Evolutionary conservation across 345 rosid genomes (phyloP).

Genomic region (Linum trigynum): DNA sequence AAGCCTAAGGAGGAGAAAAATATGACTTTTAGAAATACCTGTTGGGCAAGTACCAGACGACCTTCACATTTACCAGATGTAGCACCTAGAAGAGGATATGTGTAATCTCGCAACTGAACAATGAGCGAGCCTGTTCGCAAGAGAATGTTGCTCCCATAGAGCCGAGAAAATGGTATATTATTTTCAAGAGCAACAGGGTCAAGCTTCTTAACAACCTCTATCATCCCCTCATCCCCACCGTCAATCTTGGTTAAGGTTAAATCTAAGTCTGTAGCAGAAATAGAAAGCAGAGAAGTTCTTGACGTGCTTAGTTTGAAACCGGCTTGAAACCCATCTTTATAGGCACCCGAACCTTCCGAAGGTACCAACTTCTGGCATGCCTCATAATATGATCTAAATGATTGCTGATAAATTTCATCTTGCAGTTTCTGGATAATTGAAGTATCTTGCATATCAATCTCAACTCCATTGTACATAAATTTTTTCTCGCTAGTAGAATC

Average conservation of each 20-base stretch:
- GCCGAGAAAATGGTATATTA: constrained; percentile 81
- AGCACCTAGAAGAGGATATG: constrained; percentile 77
- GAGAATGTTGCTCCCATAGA: constrained; percentile 69
- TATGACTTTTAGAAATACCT: constrained; percentile 36
- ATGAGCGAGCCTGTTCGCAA: constrained; percentile 51
- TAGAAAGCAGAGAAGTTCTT: constrained; percentile 67
- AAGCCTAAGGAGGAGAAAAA: constrained; percentile 5
- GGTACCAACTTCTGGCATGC: constrained; percentile 69
- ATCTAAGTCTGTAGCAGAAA: constrained; percentile 81
- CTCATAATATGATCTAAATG: constrained; percentile 71
- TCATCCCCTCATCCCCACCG: constrained; percentile 87
- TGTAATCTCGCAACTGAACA: constrained; percentile 69
- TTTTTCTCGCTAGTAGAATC: constrained; percentile 44
- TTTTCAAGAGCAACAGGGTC: constrained; percentile 68
- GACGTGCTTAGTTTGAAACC: constrained; percentile 73
- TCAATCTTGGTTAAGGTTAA: constrained; percentile 61
- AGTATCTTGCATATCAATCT: constrained; percentile 57
- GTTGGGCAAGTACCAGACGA: constrained; percentile 79
- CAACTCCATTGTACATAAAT: constrained; percentile 45
- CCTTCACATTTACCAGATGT: constrained; percentile 85
- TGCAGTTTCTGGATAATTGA: constrained; percentile 41
- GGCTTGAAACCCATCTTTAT: constrained; percentile 71
- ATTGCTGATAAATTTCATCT: constrained; percentile 60
- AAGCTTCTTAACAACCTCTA: constrained; percentile 65
- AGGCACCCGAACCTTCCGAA: constrained; percentile 83